A percentile compares a stretch with the other conserved stretches of the same genome.
Evolutionary conservation across 2,329 filamentous ascomycete species (phyloP).

Genomic region (Ophiostoma sp.): DNA sequence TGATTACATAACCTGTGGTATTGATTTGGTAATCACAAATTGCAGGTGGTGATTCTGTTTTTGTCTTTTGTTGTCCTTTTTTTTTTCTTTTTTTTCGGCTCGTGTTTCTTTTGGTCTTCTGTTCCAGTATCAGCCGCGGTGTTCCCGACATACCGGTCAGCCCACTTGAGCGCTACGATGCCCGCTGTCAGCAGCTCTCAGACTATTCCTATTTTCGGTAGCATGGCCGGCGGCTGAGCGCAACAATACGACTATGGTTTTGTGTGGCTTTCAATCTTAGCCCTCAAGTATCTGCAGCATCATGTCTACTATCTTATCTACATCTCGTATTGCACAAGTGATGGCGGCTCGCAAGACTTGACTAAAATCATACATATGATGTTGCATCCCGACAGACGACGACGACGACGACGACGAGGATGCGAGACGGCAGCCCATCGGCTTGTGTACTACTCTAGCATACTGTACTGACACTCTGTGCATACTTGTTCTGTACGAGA

Average conservation of each 20-base stretch:
- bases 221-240: not conserved
- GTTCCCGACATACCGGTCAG: not conserved
- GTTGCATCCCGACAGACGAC: not conserved
- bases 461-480: not conserved
- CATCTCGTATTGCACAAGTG: not conserved
- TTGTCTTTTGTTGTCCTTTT: not conserved
- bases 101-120: not conserved
- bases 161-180: not conserved
- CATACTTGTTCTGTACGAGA: not conserved
- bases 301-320: not conserved
- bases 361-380: not conserved
- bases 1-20: not conserved
- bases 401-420: not conserved
- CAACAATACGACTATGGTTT: not conserved
- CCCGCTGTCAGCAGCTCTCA: not conserved
- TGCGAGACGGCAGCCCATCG: not conserved
- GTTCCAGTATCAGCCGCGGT: not conserved
- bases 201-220: slow-evolving; percentile 3
- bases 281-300: not conserved
- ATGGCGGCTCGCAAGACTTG: not conserved
- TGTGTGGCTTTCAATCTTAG: not conserved
- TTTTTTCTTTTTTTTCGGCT: not conserved
- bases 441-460: too few relatives aligned
- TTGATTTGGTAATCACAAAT: not conserved
- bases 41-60: not conserved